phyloP scores from a whole-genome alignment of 495 filamentous ascomycete species.

The Amphirosellinia nigrospora region DNA sequence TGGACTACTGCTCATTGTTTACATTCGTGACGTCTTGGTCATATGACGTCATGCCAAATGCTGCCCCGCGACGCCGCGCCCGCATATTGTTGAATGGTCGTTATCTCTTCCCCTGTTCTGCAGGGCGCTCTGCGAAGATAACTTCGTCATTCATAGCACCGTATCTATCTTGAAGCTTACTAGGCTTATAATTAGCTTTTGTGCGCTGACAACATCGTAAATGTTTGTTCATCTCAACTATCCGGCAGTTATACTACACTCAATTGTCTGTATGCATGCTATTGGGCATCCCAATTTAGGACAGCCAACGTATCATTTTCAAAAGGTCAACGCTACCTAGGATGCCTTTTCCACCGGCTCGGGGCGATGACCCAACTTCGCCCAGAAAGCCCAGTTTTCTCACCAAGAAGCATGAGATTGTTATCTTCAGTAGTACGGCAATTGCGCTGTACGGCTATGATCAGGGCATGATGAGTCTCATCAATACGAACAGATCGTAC shows the following conservation, averaged over 20 bases:
- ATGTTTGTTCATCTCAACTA: background rate
- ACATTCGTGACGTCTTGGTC: background rate
- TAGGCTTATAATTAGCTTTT: background rate
- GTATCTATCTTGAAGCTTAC: background rate
- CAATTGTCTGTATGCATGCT: background rate
- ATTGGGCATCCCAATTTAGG: too few species aligned
- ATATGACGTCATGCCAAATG: background rate
- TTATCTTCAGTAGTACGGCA: constrained; percentile 61
- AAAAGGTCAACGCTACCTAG: background rate
- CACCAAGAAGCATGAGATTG: constrained; percentile 52
- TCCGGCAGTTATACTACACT: background rate
- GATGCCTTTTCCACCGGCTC: constrained; percentile 21
- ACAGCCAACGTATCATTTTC: too few species aligned
- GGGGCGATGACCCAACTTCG: constrained; percentile 4
- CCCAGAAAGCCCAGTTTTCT: constrained; percentile 10
- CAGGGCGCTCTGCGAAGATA: background rate
- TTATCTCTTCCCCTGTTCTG: too few species aligned
- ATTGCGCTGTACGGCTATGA: constrained; percentile 66
- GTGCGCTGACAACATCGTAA: background rate
- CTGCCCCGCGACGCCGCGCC: too few species aligned
- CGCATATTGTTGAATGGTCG: too few species aligned
- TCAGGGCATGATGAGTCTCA: constrained; percentile 64
- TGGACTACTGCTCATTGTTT: too few species aligned
- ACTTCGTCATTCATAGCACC: background rate
- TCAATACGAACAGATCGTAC: constrained; percentile 64